Percentiles rank a stretch among this genome's conserved stretches.
Conservation (phyloP, 1,284 basidiomycete species). For the Heterobasidion occidentale region DNA sequence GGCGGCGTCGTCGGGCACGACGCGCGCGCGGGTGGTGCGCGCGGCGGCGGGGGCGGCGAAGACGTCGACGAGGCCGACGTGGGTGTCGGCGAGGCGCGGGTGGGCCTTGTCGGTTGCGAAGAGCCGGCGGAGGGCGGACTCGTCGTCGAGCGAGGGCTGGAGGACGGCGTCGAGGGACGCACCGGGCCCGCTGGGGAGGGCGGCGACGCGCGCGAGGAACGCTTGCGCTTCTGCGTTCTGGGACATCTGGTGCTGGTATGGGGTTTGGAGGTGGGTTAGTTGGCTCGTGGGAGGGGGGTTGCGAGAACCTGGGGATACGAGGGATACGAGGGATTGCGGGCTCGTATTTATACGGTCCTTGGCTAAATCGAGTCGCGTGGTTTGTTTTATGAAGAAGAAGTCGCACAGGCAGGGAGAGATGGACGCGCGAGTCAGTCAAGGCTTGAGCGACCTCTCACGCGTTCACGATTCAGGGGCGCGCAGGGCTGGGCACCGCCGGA, state of each 20-base stretch:
- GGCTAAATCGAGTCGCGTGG: too few species aligned
- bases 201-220: conserved; percentile 25
- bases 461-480: too few species aligned
- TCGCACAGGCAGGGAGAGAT: too few species aligned
- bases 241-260: background rate
- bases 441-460: too few species aligned
- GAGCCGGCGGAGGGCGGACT: conserved; percentile 35
- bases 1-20: conserved; percentile 19
- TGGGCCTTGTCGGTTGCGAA: conserved; percentile 38
- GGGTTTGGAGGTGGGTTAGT: too few species aligned
- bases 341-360: background rate
- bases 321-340: background rate
- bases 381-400: too few species aligned
- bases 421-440: too few species aligned
- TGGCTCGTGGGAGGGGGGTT: too few species aligned
- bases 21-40: conserved; percentile 26
- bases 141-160: conserved; percentile 38
- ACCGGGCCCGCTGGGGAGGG: conserved; percentile 18
- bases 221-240: conserved; percentile 20
- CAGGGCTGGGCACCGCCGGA: too few species aligned
- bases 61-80: conserved; percentile 42
- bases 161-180: conserved; percentile 32
- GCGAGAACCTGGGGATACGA: background rate
- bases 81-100: conserved; percentile 28
- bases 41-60: conserved; percentile 33